Evolutionary conservation across 345 rosid genomes (phyloP).

Genomic region (Citrus mangshanensis): DNA sequence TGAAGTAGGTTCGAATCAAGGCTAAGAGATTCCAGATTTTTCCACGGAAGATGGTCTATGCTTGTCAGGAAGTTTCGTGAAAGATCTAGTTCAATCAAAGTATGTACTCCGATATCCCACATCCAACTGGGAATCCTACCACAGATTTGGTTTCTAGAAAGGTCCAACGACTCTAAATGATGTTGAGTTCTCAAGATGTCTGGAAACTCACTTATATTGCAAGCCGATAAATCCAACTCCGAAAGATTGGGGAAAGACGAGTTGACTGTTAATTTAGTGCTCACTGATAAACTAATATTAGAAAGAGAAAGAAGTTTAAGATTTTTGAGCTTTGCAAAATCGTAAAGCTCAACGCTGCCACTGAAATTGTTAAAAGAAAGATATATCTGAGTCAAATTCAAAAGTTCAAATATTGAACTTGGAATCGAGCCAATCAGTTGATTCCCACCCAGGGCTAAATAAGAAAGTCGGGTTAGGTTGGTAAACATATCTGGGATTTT

Average conservation of each 20-base stretch:
- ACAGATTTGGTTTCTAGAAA: neutral
- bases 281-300: too few relatives aligned
- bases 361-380: too few relatives aligned
- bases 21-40: rapidly evolving
- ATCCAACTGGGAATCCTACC: neutral
- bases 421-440: conserved; percentile 1
- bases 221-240: neutral
- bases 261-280: too few relatives aligned
- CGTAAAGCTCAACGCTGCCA: too few relatives aligned
- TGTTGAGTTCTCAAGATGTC: neutral
- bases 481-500: conserved; percentile 7
- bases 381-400: too few relatives aligned
- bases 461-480: neutral
- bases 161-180: neutral
- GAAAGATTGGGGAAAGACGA: neutral
- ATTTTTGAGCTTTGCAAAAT: too few relatives aligned
- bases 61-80: neutral
- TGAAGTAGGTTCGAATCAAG: too few relatives aligned
- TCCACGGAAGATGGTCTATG: too few relatives aligned
- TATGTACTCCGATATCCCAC: neutral
- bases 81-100: neutral
- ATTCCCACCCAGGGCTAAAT: rapidly evolving
- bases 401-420: neutral
- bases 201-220: neutral
- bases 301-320: too few relatives aligned